Evolutionary conservation across 2,329 filamentous ascomycete species (phyloP).

Genomic region (Berkeleyomyces rouxiae): DNA sequence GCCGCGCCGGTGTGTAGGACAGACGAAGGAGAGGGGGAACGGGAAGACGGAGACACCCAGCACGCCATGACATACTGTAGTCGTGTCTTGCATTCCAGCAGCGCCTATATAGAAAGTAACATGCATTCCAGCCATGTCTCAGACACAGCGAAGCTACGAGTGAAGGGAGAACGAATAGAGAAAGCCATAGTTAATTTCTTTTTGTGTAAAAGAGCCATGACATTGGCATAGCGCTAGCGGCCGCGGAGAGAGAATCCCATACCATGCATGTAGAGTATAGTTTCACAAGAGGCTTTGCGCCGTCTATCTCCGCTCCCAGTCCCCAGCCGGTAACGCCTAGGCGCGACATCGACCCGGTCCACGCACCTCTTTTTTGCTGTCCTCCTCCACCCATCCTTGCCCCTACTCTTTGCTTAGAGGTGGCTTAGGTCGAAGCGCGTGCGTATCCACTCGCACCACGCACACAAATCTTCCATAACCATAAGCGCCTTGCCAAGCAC

Average conservation of each 20-base stretch:
- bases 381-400: not conserved
- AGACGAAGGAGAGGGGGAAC: too few relatives aligned
- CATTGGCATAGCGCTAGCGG: too few relatives aligned
- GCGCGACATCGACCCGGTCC: not conserved
- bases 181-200: too few relatives aligned
- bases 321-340: too few relatives aligned
- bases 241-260: too few relatives aligned
- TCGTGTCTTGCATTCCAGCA: not conserved
- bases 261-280: too few relatives aligned
- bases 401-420: not conserved
- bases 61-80: not conserved
- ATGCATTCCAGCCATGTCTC: not conserved
- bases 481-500: slow-evolving; percentile 31
- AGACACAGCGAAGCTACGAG: not conserved
- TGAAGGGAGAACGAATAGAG: not conserved
- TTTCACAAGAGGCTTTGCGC: too few relatives aligned
- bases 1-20: too few relatives aligned
- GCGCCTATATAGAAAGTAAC: not conserved
- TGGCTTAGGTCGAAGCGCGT: slow-evolving; percentile 19
- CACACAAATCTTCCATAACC: slow-evolving; percentile 34
- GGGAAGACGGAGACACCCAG: not conserved
- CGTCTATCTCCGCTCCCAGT: too few relatives aligned
- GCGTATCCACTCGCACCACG: slow-evolving; percentile 38
- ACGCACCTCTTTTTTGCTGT: not conserved
- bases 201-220: too few relatives aligned